Evolutionary conservation across 495 filamentous ascomycete genomes (phyloP), one percentile per base, ranked within the genome.

Genomic region (Melanomma pulvis-pyrius): DNA sequence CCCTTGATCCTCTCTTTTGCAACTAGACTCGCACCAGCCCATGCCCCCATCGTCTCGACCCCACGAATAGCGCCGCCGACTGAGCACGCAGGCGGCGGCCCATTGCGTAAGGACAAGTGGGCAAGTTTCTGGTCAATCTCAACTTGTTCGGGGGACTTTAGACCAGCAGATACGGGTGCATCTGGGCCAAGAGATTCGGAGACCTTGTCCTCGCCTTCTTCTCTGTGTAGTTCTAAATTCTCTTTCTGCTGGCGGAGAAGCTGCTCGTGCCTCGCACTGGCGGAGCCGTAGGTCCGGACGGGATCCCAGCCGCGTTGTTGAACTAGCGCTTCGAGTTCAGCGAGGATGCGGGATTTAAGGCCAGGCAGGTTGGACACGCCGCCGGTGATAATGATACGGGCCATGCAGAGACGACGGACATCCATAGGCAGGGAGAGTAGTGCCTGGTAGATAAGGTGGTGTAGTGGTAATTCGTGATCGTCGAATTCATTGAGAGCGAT

Each of bases 301-400:
- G 82, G 79, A 70, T 92, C 88, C 93, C 96, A 98, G 7, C 91
- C 90, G 36, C 85, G 76, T 39, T 80, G 74, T 12, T 87, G 78
- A 3, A 92, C 81, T 3, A 96, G 73, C 0, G 73, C 65, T 6
- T 80, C 80, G 0, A 98, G 81, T 67, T 98, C 93, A 26, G 86
- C 80, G 19, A 97, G 78, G 29, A 96, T 82, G 8, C 94, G 86
- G n/a, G 79, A 78, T 70, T 91, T 92, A 1, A 98, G 78, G 5
- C 94, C 94, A 1, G 90, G 84, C 13, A 98, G 87, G 24, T 85
- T 83, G 39, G 92, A 86, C 50, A 89, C 88, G 6, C 92, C 92
- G 36, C 94, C 94, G 0, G 89, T 88, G 72, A 98, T 87, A 4
- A 96, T 82, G 56, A 98, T 92, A 54, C 93, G 89, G 7, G 92